Evolutionary conservation across 805 yeast species (phyloP), one percentile per base, ranked within the genome.

Genomic region (Hanseniaspora hatyaiensis): DNA sequence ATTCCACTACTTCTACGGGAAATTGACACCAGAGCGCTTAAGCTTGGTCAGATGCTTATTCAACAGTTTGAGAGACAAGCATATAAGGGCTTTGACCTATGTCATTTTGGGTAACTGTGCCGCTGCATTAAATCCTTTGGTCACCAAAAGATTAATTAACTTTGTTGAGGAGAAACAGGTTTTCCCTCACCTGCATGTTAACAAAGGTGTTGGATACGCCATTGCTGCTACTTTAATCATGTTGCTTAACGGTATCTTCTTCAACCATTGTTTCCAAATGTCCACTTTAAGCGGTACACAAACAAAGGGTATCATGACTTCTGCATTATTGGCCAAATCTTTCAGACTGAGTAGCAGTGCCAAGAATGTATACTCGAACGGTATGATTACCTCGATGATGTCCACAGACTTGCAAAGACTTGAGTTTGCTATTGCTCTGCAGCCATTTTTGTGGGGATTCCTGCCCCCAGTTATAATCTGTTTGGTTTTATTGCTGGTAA

Each of bases 341-440:
- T 73, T 82, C 53, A 66, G 59, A 40, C 66, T 83, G 13, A 71
- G 72, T 52, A 71, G 76, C 8, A 63, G 65, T 40, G 70, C 86
- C 2, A 70, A 71, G 45, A 71, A 71, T 54, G 62, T 66, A 38
- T 81, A 59, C 57, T 71, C 86, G 0, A 64, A 75, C 13, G 79
- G 86, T 31, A 73, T 70, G 46, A 69, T 84, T 51, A 82, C 92
- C 11, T 77, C 85, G 3, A 59, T 82, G 59, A 70, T 84, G 71
- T 79, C 87, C 32, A 78, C 87, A 4, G 94, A 84, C 60, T 67
- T 83, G 38, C 73, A 84, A n/a, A 73, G 89, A 55, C 70, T 84
- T 44, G 89, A 82, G 59, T 66, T 80, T 52, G 83, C 85, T 13
- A 60, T 75, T 38, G 75, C 74, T 3, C 77, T 78, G 57, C 76